Conservation (phyloP, 257 asterid genomes). For the Phtheirospermum japonicum region DNA sequence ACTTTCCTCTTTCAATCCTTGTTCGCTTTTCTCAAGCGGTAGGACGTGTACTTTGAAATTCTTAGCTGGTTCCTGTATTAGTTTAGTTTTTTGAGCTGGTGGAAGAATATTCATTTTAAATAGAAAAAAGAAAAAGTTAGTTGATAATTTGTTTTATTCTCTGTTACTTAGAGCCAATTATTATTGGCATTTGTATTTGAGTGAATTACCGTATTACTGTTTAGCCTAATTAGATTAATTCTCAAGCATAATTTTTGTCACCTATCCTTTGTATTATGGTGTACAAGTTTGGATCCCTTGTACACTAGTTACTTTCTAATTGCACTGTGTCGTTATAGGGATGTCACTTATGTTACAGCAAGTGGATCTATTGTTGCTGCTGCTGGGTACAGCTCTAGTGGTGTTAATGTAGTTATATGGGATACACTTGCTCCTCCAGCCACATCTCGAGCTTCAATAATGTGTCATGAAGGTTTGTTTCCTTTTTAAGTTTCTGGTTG, state of each 20-base stretch:
- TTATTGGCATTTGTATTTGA: constrained; percentile 16
- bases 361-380: constrained; percentile 97
- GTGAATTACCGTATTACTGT: neutral
- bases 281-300: constrained; percentile 7
- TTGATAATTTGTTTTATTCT: constrained; percentile 5
- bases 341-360: constrained; percentile 82
- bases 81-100: constrained; percentile 4
- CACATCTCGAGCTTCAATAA: constrained; percentile 90
- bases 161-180: constrained; percentile 13
- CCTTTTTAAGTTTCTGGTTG: constrained; percentile 21
- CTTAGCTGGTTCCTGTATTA: constrained; percentile 17
- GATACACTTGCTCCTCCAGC: constrained; percentile 98
- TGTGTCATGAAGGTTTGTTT: constrained; percentile 96
- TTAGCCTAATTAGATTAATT: neutral
- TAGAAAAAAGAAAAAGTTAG: too few relatives aligned
- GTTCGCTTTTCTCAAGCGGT: constrained; percentile 5
- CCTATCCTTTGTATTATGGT: constrained; percentile 1
- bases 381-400: constrained; percentile 90
- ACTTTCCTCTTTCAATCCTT: constrained; percentile 1
- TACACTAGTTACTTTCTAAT: constrained; percentile 21
- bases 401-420: constrained; percentile 92
- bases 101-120: too few relatives aligned
- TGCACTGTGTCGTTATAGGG: constrained; percentile 49
- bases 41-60: constrained; percentile 2
- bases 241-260: neutral